A percentile compares a stretch with the other conserved stretches of the same genome.
Conservation (phyloP, 2,329 filamentous ascomycete species). For the Thielaviopsis populi region DNA sequence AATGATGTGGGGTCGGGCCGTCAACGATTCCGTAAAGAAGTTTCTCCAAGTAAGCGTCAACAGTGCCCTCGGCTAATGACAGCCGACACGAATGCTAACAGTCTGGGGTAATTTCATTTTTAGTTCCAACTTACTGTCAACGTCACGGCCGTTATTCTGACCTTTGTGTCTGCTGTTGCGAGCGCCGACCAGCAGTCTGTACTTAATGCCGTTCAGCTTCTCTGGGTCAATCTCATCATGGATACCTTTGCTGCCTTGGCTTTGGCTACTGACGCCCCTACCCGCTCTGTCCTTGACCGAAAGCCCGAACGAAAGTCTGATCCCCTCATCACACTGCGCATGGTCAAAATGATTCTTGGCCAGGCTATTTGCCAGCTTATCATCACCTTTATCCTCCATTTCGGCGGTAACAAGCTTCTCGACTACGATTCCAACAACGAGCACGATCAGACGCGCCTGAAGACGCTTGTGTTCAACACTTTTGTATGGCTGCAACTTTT, state of each 20-base stretch:
- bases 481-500: slow-evolving; percentile 66
- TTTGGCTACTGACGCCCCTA: slow-evolving; percentile 26
- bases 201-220: slow-evolving; percentile 43
- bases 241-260: slow-evolving; percentile 44
- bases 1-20: slow-evolving; percentile 46
- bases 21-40: slow-evolving; percentile 49
- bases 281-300: slow-evolving; percentile 27
- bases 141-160: slow-evolving; percentile 44
- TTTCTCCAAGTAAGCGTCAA: slow-evolving; percentile 37
- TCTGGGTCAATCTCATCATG: slow-evolving; percentile 52
- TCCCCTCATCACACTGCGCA: slow-evolving; percentile 53
- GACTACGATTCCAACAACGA: slow-evolving; percentile 29
- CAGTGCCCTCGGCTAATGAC: neutral
- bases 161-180: slow-evolving; percentile 42
- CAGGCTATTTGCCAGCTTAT: slow-evolving; percentile 45
- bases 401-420: slow-evolving; percentile 42
- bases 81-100: neutral
- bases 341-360: slow-evolving; percentile 53
- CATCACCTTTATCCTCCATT: slow-evolving; percentile 46
- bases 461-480: slow-evolving; percentile 52
- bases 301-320: slow-evolving; percentile 46
- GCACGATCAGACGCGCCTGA: slow-evolving; percentile 30
- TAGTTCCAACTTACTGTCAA: slow-evolving; percentile 48
- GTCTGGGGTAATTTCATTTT: slow-evolving; percentile 6
- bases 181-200: slow-evolving; percentile 37